Evolutionary conservation across 1,284 basidiomycete genomes (phyloP), one percentile per base, ranked within the genome.

Genomic region (Sanguinoderma infundibulare): DNA sequence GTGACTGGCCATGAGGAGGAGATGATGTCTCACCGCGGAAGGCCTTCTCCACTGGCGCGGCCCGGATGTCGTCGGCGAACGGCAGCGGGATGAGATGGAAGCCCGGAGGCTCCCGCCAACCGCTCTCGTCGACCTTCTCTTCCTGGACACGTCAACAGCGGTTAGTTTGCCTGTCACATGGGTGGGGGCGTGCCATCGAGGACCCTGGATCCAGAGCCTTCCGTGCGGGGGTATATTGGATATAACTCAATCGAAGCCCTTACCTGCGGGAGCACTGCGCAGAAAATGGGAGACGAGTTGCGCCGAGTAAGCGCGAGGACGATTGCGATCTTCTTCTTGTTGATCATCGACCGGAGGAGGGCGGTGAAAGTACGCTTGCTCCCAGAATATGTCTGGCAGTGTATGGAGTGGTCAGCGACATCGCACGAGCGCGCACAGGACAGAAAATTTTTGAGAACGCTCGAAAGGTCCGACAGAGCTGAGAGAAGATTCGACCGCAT

Each of bases 31-130:
- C 69, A 84, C 90, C 89, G 81, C 81, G 83, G 71, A 81, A 75
- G 3, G 75, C 84, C 63, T 83, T 77, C 57, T 85, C 79, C 53
- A 87, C 73, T 49, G 92, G 90, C 7, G 89, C 89, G 34, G 85
- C 82, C 50, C 97, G 88, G 53, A 99, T 90, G 70, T 99, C 98
- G 72, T 99, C 97, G 7, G 93, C 92, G 72, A 92, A 99, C 0
- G 97, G 96, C 26, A 98, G 76, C 10, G 90, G 89, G 62, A 98
- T 91, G 55, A 98, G 81, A 76, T 98, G 94, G 74, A 99, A 94
- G 1, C 98, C 98, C 0, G 94, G 88, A 22, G 97, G 94, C 55
- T 92, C 87, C 42, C 84, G 82, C 83, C 94, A 90, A 1, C 92
- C 93, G 8, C 83, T 86, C 46, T 90, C 86, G 52, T 90, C 87